Evolutionary conservation across 2,329 filamentous ascomycete species (phyloP).

Genomic region (Graphiopsis chlorocephala): DNA sequence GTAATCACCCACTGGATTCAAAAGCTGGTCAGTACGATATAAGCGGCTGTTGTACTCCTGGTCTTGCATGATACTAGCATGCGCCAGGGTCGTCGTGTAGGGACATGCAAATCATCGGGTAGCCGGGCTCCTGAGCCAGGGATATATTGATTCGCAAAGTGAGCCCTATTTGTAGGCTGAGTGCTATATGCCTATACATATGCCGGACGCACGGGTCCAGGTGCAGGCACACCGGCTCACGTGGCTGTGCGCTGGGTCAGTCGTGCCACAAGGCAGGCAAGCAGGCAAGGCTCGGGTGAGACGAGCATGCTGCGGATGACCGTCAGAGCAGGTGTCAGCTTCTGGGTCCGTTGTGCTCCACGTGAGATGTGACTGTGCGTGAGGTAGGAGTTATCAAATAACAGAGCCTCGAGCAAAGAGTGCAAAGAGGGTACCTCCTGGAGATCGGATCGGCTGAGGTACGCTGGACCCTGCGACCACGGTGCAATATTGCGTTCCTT

Average conservation of each 20-base stretch:
- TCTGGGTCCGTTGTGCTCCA: not conserved
- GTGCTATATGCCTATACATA: not conserved
- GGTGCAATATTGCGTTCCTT: not conserved
- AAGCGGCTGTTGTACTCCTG: not conserved
- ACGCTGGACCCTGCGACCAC: slow-evolving; percentile 1
- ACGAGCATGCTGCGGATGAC: slow-evolving; percentile 5
- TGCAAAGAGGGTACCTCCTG: not conserved
- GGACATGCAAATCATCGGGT: not conserved
- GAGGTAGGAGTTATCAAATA: not conserved
- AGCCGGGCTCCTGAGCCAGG: not conserved
- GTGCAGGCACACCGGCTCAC: slow-evolving; percentile 3
- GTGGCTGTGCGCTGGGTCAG: slow-evolving; percentile 4
- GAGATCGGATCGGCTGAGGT: not conserved
- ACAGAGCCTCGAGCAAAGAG: not conserved
- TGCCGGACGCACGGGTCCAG: not conserved
- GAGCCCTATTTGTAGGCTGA: not conserved
- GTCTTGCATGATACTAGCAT: not conserved
- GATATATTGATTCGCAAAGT: not conserved
- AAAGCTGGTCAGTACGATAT: not conserved
- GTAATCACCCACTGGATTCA: not conserved
- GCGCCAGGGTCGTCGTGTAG: not conserved
- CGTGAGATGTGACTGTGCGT: not conserved
- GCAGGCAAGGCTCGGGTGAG: not conserved
- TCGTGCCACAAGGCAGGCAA: not conserved
- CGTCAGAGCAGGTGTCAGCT: not conserved